Percentiles rank a stretch among this genome's conserved stretches.
phyloP scores from a whole-genome alignment of 805 yeast species.

The Groenewaldozyma tartarivorans region DNA sequence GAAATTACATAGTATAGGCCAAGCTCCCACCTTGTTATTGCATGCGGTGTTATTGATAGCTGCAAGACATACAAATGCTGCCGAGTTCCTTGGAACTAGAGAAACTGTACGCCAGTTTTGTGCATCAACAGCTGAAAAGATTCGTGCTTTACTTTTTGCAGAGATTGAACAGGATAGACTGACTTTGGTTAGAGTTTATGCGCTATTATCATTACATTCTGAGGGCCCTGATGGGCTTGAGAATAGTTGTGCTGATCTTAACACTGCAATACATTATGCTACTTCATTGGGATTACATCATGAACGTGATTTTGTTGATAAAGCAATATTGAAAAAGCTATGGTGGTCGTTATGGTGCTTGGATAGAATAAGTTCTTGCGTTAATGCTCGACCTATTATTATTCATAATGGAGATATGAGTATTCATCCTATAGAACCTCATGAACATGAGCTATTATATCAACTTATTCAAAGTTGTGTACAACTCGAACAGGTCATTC shows the following conservation, averaged over 20 bases:
- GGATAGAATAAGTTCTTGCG: slow-evolving; percentile 31
- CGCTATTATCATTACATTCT: slow-evolving; percentile 30
- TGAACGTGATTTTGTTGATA: slow-evolving; percentile 27
- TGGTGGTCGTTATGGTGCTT: slow-evolving; percentile 36
- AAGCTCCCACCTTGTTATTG: slow-evolving; percentile 32
- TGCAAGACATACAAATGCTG: slow-evolving; percentile 32
- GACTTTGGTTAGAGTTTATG: slow-evolving; percentile 29
- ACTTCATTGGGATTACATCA: slow-evolving; percentile 33
- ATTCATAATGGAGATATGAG: slow-evolving; percentile 33
- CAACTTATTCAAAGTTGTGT: slow-evolving; percentile 26
- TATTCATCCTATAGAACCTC: slow-evolving; percentile 21
- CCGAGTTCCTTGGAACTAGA: slow-evolving; percentile 18
- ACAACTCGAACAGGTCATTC: slow-evolving; percentile 30
- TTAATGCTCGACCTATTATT: slow-evolving; percentile 32
- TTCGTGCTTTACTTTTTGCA: slow-evolving; percentile 30
- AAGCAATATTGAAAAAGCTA: slow-evolving; percentile 21
- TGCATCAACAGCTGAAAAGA: slow-evolving; percentile 25
- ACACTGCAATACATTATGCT: slow-evolving; percentile 32
- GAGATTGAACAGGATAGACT: slow-evolving; percentile 32
- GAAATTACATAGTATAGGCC: slow-evolving; percentile 27
- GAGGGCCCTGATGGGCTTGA: slow-evolving; percentile 33
- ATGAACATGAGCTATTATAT: slow-evolving; percentile 24
- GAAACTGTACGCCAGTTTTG: slow-evolving; percentile 27
- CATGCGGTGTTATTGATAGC: slow-evolving; percentile 37
- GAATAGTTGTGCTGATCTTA: slow-evolving; percentile 29